These are phyloP conservation scores for Xylariaceae sp. DNA, from an alignment of 2,329 filamentous ascomycete genomes.

Conservation along the genomic window DNA sequence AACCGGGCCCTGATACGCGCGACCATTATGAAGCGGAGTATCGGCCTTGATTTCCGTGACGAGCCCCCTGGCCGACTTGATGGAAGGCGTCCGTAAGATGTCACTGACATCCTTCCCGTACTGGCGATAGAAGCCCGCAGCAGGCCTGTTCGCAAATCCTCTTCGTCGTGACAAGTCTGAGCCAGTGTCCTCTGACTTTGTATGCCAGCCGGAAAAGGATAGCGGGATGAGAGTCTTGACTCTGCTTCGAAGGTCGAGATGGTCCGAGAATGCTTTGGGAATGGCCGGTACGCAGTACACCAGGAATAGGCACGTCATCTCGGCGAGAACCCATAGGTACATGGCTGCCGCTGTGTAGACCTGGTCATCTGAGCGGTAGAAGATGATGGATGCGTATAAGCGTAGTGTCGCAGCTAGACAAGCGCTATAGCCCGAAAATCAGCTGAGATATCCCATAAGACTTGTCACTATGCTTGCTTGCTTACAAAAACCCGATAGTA, in stretches of 20 bases:
- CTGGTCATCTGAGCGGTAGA: slow-evolving; percentile 25
- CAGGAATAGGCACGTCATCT: slow-evolving; percentile 44
- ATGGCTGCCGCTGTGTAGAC: slow-evolving; percentile 37
- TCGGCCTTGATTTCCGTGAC: slow-evolving; percentile 5
- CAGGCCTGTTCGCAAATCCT: neutral
- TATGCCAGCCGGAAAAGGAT: neutral
- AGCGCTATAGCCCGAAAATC: slow-evolving; percentile 27
- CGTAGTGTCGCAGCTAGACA: slow-evolving; percentile 37
- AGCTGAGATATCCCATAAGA: neutral
- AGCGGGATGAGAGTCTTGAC: neutral
- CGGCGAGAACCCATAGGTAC: slow-evolving; percentile 40
- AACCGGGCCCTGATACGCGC: neutral
- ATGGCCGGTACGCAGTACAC: slow-evolving; percentile 37
- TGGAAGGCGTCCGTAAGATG: neutral
- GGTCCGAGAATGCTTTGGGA: slow-evolving; percentile 30
- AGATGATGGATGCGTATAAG: slow-evolving; percentile 30
- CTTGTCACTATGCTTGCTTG: neutral
- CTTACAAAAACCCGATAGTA: slow-evolving; percentile 39
- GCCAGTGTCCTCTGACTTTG: neutral
- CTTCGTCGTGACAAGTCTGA: neutral
- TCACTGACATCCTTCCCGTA: neutral
- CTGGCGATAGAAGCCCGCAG: neutral
- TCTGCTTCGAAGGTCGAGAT: neutral
- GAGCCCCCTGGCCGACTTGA: neutral
- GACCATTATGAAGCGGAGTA: neutral